These are phyloP conservation scores for Oryza rufipogon DNA, from an alignment of 176 grass and related monocot genomes.

Conservation along the genomic window DNA sequence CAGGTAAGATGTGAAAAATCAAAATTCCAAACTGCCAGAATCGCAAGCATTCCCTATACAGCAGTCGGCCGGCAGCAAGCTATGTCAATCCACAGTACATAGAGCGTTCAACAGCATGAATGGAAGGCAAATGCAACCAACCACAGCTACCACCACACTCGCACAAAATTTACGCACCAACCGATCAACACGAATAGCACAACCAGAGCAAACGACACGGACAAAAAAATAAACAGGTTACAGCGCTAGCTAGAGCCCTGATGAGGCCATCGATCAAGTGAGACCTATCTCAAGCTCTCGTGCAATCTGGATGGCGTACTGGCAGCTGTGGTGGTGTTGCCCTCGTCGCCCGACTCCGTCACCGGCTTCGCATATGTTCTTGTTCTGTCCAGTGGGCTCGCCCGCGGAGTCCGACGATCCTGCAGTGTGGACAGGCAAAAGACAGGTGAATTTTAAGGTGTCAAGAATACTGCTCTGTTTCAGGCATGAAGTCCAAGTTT, in stretches of 20 bases:
- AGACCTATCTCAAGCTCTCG: conserved; percentile 28
- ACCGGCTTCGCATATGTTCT: conserved; percentile 41
- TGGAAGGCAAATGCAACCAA: neutral
- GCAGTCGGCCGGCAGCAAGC: neutral
- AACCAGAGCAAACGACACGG: conserved; percentile 20
- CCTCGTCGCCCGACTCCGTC: conserved; percentile 50
- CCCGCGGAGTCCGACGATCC: conserved; percentile 65
- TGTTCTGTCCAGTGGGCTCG: conserved; percentile 54
- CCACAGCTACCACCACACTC: neutral
- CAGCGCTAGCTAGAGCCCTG: neutral
- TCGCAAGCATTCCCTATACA: conserved; percentile 31
- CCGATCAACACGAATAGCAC: neutral
- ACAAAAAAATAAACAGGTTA: neutral
- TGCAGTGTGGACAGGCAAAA: neutral
- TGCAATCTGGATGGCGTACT: conserved; percentile 55
- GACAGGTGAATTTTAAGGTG: neutral
- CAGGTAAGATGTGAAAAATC: neutral
- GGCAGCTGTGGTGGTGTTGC: conserved; percentile 47
- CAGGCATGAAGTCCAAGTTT: neutral
- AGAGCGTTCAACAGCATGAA: conserved; percentile 1
- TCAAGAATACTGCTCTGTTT: neutral
- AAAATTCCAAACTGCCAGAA: neutral
- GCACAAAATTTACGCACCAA: neutral
- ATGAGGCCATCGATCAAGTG: neutral
- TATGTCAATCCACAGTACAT: conserved; percentile 28